These are phyloP conservation scores for Panaeolus cyanescens DNA, from an alignment of 768 basidiomycete species.

Conservation along the genomic window DNA sequence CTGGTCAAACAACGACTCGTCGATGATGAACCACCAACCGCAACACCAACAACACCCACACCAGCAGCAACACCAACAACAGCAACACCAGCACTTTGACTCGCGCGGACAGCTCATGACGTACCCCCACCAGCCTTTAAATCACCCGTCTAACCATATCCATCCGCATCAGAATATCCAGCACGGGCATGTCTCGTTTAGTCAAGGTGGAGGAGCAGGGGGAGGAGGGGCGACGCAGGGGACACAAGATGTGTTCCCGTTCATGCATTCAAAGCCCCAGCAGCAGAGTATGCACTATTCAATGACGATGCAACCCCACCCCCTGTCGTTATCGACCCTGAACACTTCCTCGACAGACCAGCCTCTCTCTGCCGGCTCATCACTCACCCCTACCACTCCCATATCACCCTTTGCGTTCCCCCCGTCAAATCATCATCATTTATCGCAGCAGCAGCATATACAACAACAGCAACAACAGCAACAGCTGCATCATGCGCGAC, in stretches of 20 bases:
- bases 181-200: background rate
- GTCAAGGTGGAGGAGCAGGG: background rate
- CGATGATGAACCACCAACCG: conserved; percentile 14
- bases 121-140: background rate
- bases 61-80: conserved; percentile 14
- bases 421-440: background rate
- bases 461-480: conserved; percentile 4
- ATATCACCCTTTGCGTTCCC: background rate
- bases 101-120: background rate
- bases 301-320: background rate
- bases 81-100: conserved; percentile 18
- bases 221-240: background rate
- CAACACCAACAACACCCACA: conserved; percentile 6
- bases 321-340: background rate
- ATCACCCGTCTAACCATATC: conserved; percentile 2
- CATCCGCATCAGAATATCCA: conserved; percentile 1
- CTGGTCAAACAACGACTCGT: conserved; percentile 27
- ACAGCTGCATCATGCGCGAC: conserved; percentile 11
- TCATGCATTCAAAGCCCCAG: background rate
- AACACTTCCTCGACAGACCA: background rate
- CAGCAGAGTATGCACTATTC: background rate
- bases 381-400: background rate
- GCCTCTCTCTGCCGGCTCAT: background rate
- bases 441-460: background rate
- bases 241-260: background rate